Conservation (phyloP, 2,329 filamentous ascomycete genomes). For the Ceratocystis cacaofunesta region DNA sequence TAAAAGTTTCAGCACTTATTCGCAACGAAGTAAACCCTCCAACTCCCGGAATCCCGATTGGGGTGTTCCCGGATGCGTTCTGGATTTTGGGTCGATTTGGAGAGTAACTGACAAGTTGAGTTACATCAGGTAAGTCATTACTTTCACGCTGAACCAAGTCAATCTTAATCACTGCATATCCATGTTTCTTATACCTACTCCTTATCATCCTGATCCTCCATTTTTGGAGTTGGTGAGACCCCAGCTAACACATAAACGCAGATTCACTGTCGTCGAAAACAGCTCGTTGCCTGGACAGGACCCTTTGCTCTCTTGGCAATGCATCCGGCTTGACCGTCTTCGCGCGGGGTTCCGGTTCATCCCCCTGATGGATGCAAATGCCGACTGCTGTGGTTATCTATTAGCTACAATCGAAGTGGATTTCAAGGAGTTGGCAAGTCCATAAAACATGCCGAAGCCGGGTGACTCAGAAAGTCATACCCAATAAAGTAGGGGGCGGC, state of each 20-base stretch:
- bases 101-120: slow-evolving; percentile 54
- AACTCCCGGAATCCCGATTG: slow-evolving; percentile 52
- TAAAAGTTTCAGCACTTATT: slow-evolving; percentile 42
- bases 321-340: slow-evolving; percentile 44
- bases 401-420: slow-evolving; percentile 39
- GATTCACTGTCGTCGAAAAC: slow-evolving; percentile 39
- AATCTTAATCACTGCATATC: not conserved
- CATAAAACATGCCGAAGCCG: not conserved
- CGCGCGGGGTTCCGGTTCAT: slow-evolving; percentile 41
- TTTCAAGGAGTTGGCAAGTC: slow-evolving; percentile 19
- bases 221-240: not conserved
- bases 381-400: slow-evolving; percentile 33
- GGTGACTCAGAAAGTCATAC: not conserved
- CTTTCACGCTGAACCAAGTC: not conserved
- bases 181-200: not conserved
- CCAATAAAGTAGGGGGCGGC: not conserved
- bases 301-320: slow-evolving; percentile 38
- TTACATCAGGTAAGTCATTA: slow-evolving; percentile 47
- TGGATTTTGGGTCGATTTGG: slow-evolving; percentile 43
- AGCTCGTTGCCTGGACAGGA: slow-evolving; percentile 27
- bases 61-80: slow-evolving; percentile 32
- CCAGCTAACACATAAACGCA: slow-evolving; percentile 21
- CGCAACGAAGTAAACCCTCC: slow-evolving; percentile 40
- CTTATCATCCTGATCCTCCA: too few species aligned
- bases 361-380: slow-evolving; percentile 32